Conservation (phyloP, 306 rosid genomes). For the Vigna radiata region DNA sequence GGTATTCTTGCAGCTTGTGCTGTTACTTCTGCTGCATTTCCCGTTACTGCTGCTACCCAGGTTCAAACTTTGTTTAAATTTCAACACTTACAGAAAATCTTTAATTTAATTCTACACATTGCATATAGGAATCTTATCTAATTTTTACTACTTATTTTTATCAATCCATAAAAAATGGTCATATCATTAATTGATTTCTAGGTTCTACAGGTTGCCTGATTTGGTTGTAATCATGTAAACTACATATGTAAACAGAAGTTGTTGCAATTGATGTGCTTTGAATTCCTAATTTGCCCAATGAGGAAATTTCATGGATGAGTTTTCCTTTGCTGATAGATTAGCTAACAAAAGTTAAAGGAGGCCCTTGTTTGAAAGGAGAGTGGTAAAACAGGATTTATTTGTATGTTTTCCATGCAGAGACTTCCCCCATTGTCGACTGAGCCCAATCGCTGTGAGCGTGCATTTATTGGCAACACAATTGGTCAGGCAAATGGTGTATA, state of each 20-base stretch:
- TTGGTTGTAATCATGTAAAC: neutral
- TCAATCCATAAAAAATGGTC: too few species aligned
- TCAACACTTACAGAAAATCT: neutral
- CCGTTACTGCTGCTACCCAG: constrained; percentile 87
- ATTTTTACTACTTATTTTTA: too few species aligned
- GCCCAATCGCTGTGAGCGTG: constrained; percentile 86
- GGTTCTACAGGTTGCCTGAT: neutral
- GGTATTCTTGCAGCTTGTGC: constrained; percentile 86
- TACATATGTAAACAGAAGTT: neutral
- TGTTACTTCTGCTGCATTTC: constrained; percentile 67
- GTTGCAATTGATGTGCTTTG: neutral
- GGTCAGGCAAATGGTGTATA: constrained; percentile 97
- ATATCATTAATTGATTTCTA: neutral
- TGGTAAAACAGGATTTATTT: neutral
- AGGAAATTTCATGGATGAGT: neutral
- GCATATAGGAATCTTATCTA: neutral
- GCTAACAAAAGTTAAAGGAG: constrained; percentile 9
- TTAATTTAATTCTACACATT: neutral
- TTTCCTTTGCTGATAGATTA: neutral
- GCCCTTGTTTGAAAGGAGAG: neutral
- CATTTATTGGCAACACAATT: constrained; percentile 88
- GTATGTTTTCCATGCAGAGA: constrained; percentile 66
- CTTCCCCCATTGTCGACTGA: constrained; percentile 94
- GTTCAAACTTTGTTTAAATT: constrained; percentile 42
- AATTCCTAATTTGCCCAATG: neutral